Evolutionary conservation across 805 yeast genomes (phyloP).

Genomic region (Myxozyma neotropica): DNA sequence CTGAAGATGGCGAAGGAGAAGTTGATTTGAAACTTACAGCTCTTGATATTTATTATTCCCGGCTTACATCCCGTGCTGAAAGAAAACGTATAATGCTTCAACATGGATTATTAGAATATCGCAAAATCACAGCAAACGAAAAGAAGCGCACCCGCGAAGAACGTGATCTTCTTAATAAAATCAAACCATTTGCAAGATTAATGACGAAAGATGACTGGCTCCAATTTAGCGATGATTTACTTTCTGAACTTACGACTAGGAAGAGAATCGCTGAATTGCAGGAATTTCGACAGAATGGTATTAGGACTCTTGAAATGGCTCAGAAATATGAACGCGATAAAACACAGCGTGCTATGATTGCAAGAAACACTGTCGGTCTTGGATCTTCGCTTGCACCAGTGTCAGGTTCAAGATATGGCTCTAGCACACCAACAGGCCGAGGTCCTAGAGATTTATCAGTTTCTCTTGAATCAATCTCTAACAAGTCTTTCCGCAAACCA

Average conservation of each 20-base stretch:
- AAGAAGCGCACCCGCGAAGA: conserved; percentile 88
- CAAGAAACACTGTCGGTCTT: conserved; percentile 24
- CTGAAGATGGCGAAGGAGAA: conserved; percentile 86
- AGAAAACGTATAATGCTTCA: conserved; percentile 79
- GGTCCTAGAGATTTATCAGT: conserved; percentile 28
- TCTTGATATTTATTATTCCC: conserved; percentile 83
- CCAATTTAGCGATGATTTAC: conserved; percentile 68
- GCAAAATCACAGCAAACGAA: conserved; percentile 77
- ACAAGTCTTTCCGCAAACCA: conserved; percentile 39
- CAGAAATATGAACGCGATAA: conserved; percentile 86
- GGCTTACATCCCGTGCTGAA: conserved; percentile 90
- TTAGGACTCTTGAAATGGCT: conserved; percentile 81
- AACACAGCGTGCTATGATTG: conserved; percentile 43
- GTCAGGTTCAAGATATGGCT: conserved; percentile 28
- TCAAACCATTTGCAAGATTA: conserved; percentile 79
- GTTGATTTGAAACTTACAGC: conserved; percentile 86
- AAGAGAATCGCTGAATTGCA: conserved; percentile 85
- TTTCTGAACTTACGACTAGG: conserved; percentile 77
- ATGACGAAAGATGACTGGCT: conserved; percentile 82
- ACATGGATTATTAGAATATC: conserved; percentile 79
- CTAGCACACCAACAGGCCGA: conserved; percentile 28
- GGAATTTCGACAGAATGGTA: conserved; percentile 90
- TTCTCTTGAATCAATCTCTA: neutral
- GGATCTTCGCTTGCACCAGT: conserved; percentile 14
- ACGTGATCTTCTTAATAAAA: conserved; percentile 71